phyloP scores from a whole-genome alignment of 192 early-diverging fungal species.

The Chytriomyces sp. region DNA sequence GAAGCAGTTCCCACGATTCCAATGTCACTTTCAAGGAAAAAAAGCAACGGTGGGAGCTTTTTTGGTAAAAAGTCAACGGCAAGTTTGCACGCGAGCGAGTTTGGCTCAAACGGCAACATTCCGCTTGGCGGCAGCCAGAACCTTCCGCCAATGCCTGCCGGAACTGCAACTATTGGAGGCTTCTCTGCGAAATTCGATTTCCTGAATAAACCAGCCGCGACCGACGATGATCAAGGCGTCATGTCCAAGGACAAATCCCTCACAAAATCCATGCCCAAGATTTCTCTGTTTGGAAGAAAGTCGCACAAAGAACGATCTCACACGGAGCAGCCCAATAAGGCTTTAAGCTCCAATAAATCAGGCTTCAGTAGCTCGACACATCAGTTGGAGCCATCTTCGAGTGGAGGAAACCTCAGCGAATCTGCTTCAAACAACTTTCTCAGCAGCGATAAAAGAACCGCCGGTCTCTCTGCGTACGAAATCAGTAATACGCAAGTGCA shows the following conservation, averaged over 20 bases:
- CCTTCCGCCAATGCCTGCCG: not conserved
- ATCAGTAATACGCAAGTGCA: constrained; percentile 39
- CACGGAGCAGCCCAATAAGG: constrained; percentile 26
- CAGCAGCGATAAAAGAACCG: constrained; percentile 23
- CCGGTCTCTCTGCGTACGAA: constrained; percentile 58
- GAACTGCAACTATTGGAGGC: not conserved
- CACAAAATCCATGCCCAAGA: constrained; percentile 27
- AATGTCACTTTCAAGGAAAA: constrained; percentile 5
- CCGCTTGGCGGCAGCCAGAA: not conserved
- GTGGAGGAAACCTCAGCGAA: not conserved
- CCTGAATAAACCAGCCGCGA: not conserved
- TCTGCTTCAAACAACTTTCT: not conserved
- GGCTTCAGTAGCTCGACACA: constrained; percentile 1
- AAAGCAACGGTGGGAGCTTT: constrained; percentile 5
- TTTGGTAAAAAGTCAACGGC: constrained; percentile 3
- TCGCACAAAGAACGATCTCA: constrained; percentile 16
- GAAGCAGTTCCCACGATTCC: constrained; percentile 23
- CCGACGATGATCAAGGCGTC: not conserved
- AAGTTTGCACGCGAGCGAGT: not conserved
- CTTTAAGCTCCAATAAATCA: not conserved
- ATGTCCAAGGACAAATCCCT: constrained; percentile 24
- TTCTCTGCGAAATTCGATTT: constrained; percentile 22
- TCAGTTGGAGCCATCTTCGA: not conserved
- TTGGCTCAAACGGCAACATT: not conserved
- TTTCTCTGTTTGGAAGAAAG: constrained; percentile 31